These are phyloP conservation scores for Starmerella apis DNA, from an alignment of 805 yeast species.

Conservation along the genomic window DNA sequence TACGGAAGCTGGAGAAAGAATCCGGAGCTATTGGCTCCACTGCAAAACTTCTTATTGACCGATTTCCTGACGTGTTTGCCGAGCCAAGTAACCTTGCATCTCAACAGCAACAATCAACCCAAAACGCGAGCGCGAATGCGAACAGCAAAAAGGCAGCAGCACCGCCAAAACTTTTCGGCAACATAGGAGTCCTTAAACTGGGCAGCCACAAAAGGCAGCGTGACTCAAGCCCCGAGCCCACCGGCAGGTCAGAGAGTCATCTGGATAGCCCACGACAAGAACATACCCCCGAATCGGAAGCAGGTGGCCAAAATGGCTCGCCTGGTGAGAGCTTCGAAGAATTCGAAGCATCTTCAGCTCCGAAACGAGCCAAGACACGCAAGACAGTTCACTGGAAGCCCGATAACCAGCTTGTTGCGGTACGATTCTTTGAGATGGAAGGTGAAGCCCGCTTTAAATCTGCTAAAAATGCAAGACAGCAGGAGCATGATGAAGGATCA, in stretches of 20 bases:
- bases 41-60: neutral
- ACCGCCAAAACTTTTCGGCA: constrained; percentile 16
- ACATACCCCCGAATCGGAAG: neutral
- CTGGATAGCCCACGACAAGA: neutral
- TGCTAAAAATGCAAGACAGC: constrained; percentile 20
- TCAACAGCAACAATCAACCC: neutral
- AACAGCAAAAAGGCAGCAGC: neutral
- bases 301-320: neutral
- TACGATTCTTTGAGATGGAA: constrained; percentile 28
- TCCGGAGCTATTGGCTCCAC: neutral
- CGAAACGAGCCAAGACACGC: constrained; percentile 15
- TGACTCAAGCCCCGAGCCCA: neutral
- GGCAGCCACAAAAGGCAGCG: constrained; percentile 17
- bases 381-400: constrained; percentile 31
- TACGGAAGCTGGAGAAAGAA: constrained; percentile 2
- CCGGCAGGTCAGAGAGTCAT: neutral
- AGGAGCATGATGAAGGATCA: constrained; percentile 22
- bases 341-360: constrained; percentile 1
- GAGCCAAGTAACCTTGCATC: neutral
- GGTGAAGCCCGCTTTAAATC: constrained; percentile 22
- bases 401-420: constrained; percentile 29
- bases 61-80: neutral
- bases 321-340: neutral
- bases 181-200: constrained; percentile 13
- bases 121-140: no score